Evolutionary conservation across 2,329 filamentous ascomycete species (phyloP), one percentile per base, ranked within the genome.

Genomic region (Verticillium longisporum): DNA sequence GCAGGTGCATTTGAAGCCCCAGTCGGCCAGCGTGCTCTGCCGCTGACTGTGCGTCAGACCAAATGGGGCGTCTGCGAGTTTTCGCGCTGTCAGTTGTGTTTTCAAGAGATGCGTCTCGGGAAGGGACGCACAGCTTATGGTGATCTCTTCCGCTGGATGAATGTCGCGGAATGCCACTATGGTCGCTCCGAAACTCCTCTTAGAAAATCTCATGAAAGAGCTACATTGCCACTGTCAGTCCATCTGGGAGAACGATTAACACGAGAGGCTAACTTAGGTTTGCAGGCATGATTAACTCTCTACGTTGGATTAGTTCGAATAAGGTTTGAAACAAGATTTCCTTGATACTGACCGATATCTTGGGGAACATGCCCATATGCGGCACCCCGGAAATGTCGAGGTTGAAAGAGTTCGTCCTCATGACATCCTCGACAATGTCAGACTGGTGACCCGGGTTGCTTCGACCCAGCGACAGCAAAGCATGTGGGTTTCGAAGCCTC

Each of bases 211-310:
- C 54, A 68, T 71, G 33, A 70, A 73, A 21, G 72, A 68, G 60
- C 73, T 75, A 55, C 10, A 15, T 7, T n/a, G 5, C 5, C 9
- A 36, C 2, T 26, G 57, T 59, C 13, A 59, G 45, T 34, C n/a
- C 26, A 26, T 32, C 13, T 53, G 41, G 32, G 10, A 32, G 7
- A 4, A 10, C 6, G 11, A 3, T n/a, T 5, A 21, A 50, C 9
- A 4, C n/a, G 11, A 21, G 11, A 26, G 3, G 63, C 69, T 58
- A 60, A 75, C 73, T 75, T 76, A 37, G 74, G 72, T 58, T 66
- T 68, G 56, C 74, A 76, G 1, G 68, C 73, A 45, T 76, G 73
- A 60, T 76, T 76, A 36, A 76, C 56, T 37, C 72, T 70, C 74
- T 75, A 26, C 26, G 26, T 26, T 26, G 26, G 26, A 26, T 26